Evolutionary conservation across 495 filamentous ascomycete genomes (phyloP).

Genomic region (Symbiotaphrina buchneri): DNA sequence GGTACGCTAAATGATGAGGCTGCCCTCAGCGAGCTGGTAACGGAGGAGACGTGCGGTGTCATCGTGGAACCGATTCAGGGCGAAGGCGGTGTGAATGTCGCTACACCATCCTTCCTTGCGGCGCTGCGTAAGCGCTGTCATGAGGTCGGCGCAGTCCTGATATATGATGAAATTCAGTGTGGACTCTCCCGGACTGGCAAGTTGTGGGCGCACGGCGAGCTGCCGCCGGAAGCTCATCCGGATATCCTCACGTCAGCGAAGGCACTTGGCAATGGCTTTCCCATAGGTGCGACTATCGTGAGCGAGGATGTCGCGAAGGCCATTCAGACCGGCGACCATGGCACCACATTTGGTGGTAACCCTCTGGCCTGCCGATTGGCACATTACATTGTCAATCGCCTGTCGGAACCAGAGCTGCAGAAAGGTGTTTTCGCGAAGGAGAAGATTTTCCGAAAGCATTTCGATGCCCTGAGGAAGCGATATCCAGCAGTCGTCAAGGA

Average conservation of each 20-base stretch:
- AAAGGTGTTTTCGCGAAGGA: slow-evolving; percentile 38
- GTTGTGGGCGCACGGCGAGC: slow-evolving; percentile 64
- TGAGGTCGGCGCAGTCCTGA: slow-evolving; percentile 69
- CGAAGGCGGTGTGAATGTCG: slow-evolving; percentile 79
- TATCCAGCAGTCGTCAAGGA: slow-evolving; percentile 56
- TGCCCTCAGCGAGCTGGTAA: slow-evolving; percentile 47
- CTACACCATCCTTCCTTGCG: slow-evolving; percentile 54
- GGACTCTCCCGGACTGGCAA: slow-evolving; percentile 68
- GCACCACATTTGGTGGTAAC: slow-evolving; percentile 93
- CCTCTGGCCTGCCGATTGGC: slow-evolving; percentile 70
- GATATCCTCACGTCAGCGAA: slow-evolving; percentile 90
- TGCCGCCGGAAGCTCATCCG: slow-evolving; percentile 48
- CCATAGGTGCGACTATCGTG: slow-evolving; percentile 80
- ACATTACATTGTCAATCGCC: slow-evolving; percentile 55
- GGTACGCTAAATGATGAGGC: slow-evolving; percentile 66
- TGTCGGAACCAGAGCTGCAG: slow-evolving; percentile 43
- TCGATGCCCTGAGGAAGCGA: slow-evolving; percentile 34
- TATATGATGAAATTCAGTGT: slow-evolving; percentile 95
- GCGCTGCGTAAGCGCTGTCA: slow-evolving; percentile 61
- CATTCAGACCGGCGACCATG: slow-evolving; percentile 84
- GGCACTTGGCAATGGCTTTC: slow-evolving; percentile 88
- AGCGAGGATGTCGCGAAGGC: slow-evolving; percentile 51
- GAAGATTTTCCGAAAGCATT: slow-evolving; percentile 35
- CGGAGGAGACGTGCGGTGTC: slow-evolving; percentile 74
- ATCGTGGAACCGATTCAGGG: slow-evolving; percentile 96